phyloP scores from a whole-genome alignment of 495 filamentous ascomycete species.

The Penicillium manginii region DNA sequence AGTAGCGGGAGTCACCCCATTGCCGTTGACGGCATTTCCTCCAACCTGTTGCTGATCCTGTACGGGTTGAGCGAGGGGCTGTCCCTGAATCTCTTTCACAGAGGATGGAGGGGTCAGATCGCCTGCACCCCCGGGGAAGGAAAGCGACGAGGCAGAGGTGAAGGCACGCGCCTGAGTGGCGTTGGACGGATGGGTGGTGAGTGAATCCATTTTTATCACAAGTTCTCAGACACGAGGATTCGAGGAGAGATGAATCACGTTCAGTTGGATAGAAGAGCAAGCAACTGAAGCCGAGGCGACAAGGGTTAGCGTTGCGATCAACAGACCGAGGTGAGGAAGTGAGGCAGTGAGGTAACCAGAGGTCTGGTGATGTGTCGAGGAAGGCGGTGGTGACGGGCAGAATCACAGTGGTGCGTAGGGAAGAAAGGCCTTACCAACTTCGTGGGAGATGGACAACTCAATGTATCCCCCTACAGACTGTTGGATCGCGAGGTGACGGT shows the following conservation, averaged over 20 bases:
- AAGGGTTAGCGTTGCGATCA: constrained; percentile 1
- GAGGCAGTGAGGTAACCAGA: not conserved
- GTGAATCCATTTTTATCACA: constrained; percentile 72
- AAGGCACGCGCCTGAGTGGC: constrained; percentile 90
- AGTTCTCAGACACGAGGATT: not conserved
- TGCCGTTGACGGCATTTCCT: constrained; percentile 66
- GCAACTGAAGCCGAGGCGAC: not conserved
- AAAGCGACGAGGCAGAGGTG: constrained; percentile 84
- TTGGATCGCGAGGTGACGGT: constrained; percentile 17
- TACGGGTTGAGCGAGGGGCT: constrained; percentile 36
- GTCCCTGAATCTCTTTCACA: constrained; percentile 62
- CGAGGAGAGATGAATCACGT: not conserved
- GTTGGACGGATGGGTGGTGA: constrained; percentile 86
- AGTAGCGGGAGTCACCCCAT: constrained; percentile 92
- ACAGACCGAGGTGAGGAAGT: not conserved
- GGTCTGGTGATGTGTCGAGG: not conserved
- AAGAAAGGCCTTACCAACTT: constrained; percentile 63
- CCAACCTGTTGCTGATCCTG: constrained; percentile 54
- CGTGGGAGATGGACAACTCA: constrained; percentile 95
- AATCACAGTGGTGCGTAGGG: not conserved
- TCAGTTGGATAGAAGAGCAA: not conserved
- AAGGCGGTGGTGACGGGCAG: constrained; percentile 17
- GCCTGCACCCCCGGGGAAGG: constrained; percentile 81
- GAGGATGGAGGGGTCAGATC: constrained; percentile 79
- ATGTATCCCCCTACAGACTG: constrained; percentile 82